Percentiles rank a stretch among this genome's conserved stretches.
phyloP scores from a whole-genome alignment of 495 filamentous ascomycete species.

The Neurospora discreta region DNA sequence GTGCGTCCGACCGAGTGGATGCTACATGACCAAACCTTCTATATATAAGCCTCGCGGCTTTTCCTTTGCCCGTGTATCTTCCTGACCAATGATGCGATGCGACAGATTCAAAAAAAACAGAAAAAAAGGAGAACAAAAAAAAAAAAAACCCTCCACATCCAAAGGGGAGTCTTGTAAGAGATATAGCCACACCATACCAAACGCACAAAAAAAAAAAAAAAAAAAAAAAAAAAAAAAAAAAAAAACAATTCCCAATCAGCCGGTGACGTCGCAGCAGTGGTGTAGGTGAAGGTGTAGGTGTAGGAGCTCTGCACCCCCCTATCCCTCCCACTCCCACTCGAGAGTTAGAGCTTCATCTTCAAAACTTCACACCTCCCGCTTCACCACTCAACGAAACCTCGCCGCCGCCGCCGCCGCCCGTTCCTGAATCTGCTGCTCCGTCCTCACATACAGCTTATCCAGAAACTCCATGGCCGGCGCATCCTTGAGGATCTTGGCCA shows the following conservation, averaged over 20 bases:
- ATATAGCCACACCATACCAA: not conserved
- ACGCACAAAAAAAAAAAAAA: not conserved
- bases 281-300: not conserved
- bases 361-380: too few species aligned
- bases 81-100: not conserved
- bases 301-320: not conserved
- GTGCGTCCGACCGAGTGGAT: slow-evolving; percentile 6
- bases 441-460: slow-evolving; percentile 56
- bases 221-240: too few species aligned
- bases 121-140: too few species aligned
- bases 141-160: too few species aligned
- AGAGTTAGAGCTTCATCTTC: too few species aligned
- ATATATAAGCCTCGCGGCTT: not conserved
- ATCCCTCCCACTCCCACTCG: too few species aligned
- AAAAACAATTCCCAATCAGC: too few species aligned
- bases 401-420: slow-evolving; percentile 37
- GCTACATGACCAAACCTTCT: not conserved
- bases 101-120: too few species aligned
- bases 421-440: slow-evolving; percentile 65
- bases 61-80: not conserved
- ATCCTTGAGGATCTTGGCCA: slow-evolving; percentile 77
- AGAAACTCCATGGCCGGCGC: slow-evolving; percentile 68
- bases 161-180: not conserved
- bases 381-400: slow-evolving; percentile 27
- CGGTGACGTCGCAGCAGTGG: too few species aligned